Base-by-base conservation (phyloP, 1,284 basidiomycete genomes). In the Cryptococcus sp. region DNA sequence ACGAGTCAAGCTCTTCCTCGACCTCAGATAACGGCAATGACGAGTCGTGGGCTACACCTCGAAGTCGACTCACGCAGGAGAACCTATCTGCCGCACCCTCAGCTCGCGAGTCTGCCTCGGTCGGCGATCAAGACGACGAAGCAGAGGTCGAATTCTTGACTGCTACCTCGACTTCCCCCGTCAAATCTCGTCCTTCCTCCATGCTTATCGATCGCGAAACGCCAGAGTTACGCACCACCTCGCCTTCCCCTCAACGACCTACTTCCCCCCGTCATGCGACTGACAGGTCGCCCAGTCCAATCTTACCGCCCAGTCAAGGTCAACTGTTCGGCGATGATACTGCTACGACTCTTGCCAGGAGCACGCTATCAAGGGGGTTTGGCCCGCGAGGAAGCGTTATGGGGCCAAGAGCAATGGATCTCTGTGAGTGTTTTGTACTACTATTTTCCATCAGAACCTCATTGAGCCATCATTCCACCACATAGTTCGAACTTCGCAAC, bases 211-310 rank as follows among this genome's bases (percentile, higher is more conserved):
- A 50, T 45, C 25, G 29, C 20, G 22, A 23, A 16, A 52, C 59
- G 15, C 66, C 66, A 4, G 65, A 68, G 13, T 73, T 74, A 29
- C 58, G 61, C 20, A 74, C 72, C 6, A 73, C 66, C 20, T 74
- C 74, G 8, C 71, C 74, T 29, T 73, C 72, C 15, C 74, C 74
- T 25, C 63, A 66, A 51, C 61, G 71, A 22, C 43, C 53, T 37
- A 25, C 46, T 34, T 16, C 34, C 16, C 38, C 54, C 1, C 40
- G 26, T 29, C 15, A 15, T 29, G 46, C 52, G 16, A 23, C 52
- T 23, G 51, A 57, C 20, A 41, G 51, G 13, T 39, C 48, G 10
- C 22, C 60, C n/a, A 67, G 65, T 49, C 64, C 67, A 8, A 22
- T 67, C 1, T 20, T 57, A 17, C 62, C 59, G 17, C 66, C 64